Evolutionary conservation across 306 rosid genomes (phyloP), one percentile per base, ranked within the genome.

Genomic region (Prunus campanulata): DNA sequence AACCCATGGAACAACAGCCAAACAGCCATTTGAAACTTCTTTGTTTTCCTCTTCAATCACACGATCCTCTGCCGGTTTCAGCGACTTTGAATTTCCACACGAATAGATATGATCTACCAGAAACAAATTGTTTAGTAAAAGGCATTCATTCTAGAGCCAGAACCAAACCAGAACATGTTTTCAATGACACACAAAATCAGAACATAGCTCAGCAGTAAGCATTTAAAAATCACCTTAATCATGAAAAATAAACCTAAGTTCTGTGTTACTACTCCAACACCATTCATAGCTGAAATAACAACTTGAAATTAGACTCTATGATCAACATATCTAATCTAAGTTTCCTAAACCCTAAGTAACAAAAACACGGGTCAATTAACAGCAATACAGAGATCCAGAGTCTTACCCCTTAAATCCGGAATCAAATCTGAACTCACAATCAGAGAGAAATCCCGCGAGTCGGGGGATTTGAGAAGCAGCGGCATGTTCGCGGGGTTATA

Each of bases 1-100:
- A 35, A 85, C 86, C 86, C 88, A 83, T 0, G 93, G 91, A 52
- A 89, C 83, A 63, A 85, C 64, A 25, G 84, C 91, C 79, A 66
- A 35, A 64, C 76, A 64, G 6, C 78, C 75, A 47, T 74, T 81
- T 73, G 84, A 77, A 35, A 25, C 68, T 46, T 72, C 79, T 24
- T 51, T 49, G 70, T 76, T 78, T 63, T 66, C 78, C 74, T 80
- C 81, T 72, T 57, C 55, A 27, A 2, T 19, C 57, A 13, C 62
- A 61, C 55, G 71, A 50, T 85, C 75, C 78, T 74, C 75, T 19
- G 2, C 15, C 12, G 52, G 71, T 16, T 56, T 82, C 18, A 13
- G 75, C 32, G 57, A 79, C 70, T 72, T 61, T 48, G 75, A 24
- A 20, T 13, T 39, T 61, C 81, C 76, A 74, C 71, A 56, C 4